Conservation (phyloP, 176 grass and related monocot genomes). For the Aegilops bicornis region DNA sequence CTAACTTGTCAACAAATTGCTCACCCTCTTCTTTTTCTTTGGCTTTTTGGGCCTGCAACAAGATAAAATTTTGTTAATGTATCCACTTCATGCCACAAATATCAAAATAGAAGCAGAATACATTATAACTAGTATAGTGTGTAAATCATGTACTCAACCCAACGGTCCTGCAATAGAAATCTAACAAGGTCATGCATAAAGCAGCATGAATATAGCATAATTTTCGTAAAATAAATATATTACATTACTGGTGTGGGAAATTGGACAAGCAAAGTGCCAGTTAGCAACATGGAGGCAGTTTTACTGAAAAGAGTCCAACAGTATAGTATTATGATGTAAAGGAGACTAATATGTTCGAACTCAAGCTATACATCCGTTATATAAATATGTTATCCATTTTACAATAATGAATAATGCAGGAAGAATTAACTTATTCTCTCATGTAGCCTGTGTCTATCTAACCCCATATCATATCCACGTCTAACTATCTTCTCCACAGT, state of each 20-base stretch:
- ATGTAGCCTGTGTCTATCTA: background rate
- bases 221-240: conserved; percentile 5
- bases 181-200: background rate
- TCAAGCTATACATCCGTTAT: background rate
- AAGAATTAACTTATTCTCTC: background rate
- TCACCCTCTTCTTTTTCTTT: conserved; percentile 78
- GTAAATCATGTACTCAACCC: background rate
- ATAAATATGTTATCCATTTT: background rate
- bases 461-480: background rate
- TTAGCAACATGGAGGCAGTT: background rate
- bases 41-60: conserved; percentile 76
- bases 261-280: background rate
- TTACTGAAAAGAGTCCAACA: too few species aligned
- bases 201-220: background rate
- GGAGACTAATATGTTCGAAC: background rate
- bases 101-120: background rate
- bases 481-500: background rate
- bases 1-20: conserved; percentile 73
- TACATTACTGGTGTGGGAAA: background rate
- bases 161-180: background rate
- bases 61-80: conserved; percentile 6
- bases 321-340: background rate
- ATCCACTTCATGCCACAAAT: conserved; percentile 10
- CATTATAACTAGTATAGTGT: background rate
- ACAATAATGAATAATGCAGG: background rate